A percentile compares a stretch with the other conserved stretches of the same genome.
These are phyloP conservation scores for Magnolia changhungtana DNA, from an alignment of 164 flowering plant genomes.

Conservation along the genomic window DNA sequence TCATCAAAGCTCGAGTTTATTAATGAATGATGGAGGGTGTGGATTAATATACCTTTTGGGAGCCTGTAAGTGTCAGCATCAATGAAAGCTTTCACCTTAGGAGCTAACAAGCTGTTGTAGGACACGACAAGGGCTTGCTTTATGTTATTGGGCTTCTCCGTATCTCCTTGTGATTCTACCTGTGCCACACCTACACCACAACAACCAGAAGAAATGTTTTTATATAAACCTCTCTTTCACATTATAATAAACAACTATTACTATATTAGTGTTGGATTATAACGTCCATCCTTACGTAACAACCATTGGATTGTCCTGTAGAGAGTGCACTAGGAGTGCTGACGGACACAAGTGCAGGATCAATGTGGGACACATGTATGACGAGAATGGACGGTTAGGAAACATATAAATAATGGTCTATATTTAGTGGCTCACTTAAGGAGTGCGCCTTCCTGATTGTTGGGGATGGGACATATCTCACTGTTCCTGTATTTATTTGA, in stretches of 20 bases:
- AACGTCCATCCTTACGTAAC: neutral
- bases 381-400: too few species aligned
- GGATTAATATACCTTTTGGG: constrained; percentile 1
- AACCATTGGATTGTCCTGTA: too few species aligned
- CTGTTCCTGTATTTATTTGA: too few species aligned
- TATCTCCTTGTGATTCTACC: constrained; percentile 41
- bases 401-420: too few species aligned
- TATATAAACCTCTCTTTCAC: neutral
- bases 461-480: too few species aligned
- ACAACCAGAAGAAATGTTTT: neutral
- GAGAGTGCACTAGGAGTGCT: too few species aligned
- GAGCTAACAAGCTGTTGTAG: constrained; percentile 60
- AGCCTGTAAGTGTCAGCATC: constrained; percentile 18
- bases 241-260: neutral
- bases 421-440: too few species aligned
- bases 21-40: neutral
- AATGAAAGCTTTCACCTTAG: constrained; percentile 61
- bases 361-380: too few species aligned
- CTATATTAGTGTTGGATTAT: neutral
- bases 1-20: neutral
- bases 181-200: constrained; percentile 59
- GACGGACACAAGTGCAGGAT: too few species aligned
- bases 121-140: constrained; percentile 56
- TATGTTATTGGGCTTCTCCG: constrained; percentile 47
- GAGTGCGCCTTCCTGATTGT: too few species aligned